These are phyloP conservation scores for Malassezia psittaci DNA, from an alignment of 1,284 basidiomycete species.

Conservation along the genomic window DNA sequence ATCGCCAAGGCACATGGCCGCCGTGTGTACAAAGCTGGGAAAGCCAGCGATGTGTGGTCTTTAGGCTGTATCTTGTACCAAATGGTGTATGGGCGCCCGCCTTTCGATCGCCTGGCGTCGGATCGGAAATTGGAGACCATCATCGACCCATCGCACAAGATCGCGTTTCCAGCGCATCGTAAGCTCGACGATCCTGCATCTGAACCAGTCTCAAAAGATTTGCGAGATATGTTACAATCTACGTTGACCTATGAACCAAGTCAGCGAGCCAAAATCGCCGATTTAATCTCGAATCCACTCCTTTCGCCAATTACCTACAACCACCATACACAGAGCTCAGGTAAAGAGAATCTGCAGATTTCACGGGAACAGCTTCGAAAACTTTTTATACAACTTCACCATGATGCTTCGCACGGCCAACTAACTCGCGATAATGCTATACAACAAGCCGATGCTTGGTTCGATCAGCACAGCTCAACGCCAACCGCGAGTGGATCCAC, in stretches of 20 bases:
- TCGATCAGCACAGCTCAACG: background rate
- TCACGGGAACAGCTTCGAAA: conserved; percentile 25
- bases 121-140: conserved; percentile 85
- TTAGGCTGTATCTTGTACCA: conserved; percentile 92
- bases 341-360: conserved; percentile 24
- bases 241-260: conserved; percentile 66
- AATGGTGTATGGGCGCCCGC: conserved; percentile 84
- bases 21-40: conserved; percentile 49
- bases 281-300: conserved; percentile 51
- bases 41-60: conserved; percentile 74
- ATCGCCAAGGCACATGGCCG: conserved; percentile 34
- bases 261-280: conserved; percentile 69
- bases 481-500: background rate
- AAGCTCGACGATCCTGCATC: conserved; percentile 52
- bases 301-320: background rate
- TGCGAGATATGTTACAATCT: conserved; percentile 63
- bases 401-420: conserved; percentile 27
- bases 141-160: conserved; percentile 61
- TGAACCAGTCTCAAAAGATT: conserved; percentile 56
- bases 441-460: conserved; percentile 26
- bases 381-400: conserved; percentile 28
- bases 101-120: conserved; percentile 76
- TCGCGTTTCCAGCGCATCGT: conserved; percentile 64
- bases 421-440: conserved; percentile 34
- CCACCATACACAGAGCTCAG: too few relatives aligned